A percentile compares a stretch with the other conserved stretches of the same genome.
phyloP scores from a whole-genome alignment of 371 early-diverging fungal genomes.

The Coemansia sp. region DNA sequence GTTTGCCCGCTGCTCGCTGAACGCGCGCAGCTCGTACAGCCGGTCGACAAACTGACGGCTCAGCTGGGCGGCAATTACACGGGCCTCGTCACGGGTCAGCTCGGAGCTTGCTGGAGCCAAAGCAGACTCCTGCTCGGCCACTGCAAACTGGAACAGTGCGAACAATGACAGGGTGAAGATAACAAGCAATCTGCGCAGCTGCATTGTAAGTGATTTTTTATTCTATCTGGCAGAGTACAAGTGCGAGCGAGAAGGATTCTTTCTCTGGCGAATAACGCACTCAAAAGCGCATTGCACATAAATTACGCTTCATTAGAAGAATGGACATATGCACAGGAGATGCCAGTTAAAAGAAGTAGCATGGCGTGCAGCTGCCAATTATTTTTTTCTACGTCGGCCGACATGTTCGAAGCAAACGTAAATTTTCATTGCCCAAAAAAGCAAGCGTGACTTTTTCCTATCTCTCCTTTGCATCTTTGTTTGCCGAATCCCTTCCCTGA shows the following conservation, averaged over 20 bases:
- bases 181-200: not conserved
- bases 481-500: no score
- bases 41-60: slow-evolving; percentile 26
- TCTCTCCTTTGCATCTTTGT: not conserved
- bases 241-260: not conserved
- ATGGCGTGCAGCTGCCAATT: no score
- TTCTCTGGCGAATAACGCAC: not conserved
- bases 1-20: slow-evolving; percentile 8
- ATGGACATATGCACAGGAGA: not conserved
- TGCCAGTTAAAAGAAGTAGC: slow-evolving; percentile 2
- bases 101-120: not conserved
- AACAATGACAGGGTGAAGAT: not conserved
- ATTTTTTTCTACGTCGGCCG: no score
- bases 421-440: no score
- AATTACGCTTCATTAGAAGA: not conserved
- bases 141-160: not conserved
- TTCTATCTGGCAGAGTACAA: not conserved
- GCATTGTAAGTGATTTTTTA: not conserved
- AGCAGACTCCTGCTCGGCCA: not conserved
- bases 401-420: no score
- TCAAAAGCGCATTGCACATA: not conserved
- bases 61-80: slow-evolving; percentile 13
- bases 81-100: slow-evolving; percentile 22
- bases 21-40: slow-evolving; percentile 20
- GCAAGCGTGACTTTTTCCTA: not conserved